Evolutionary conservation across 2,329 filamentous ascomycete species (phyloP).

Genomic region (Epichloe brachyelytri): DNA sequence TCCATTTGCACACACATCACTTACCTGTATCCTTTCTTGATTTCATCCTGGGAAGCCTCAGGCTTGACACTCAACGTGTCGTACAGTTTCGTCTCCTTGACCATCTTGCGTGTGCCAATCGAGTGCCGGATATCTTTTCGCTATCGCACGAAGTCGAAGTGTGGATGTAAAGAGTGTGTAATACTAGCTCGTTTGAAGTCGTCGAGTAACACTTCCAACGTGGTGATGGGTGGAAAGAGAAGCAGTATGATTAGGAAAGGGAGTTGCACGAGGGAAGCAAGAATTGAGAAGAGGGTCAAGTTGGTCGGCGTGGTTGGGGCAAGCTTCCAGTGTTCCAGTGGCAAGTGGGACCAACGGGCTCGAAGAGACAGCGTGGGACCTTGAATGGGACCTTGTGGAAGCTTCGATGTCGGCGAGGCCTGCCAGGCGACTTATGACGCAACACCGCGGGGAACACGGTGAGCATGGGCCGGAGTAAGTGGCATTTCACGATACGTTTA

Average conservation of each 20-base stretch:
- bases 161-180: background rate
- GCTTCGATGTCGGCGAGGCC: slow-evolving; percentile 7
- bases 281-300: background rate
- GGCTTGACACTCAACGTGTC: slow-evolving; percentile 71
- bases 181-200: background rate
- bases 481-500: no score
- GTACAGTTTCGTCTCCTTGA: slow-evolving; percentile 92
- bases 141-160: background rate
- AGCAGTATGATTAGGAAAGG: no score
- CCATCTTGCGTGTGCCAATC: slow-evolving; percentile 46
- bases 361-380: slow-evolving; percentile 14
- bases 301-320: background rate
- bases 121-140: background rate
- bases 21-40: slow-evolving; percentile 91
- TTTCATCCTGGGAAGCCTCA: slow-evolving; percentile 76
- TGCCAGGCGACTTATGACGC: slow-evolving; percentile 1
- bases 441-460: background rate
- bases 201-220: background rate
- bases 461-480: background rate
- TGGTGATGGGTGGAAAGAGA: background rate
- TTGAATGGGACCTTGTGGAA: slow-evolving; percentile 24
- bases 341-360: slow-evolving; percentile 8
- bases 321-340: background rate
- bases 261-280: background rate
- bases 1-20: no score